Percentiles rank a stretch among this genome's conserved stretches.
phyloP scores from a whole-genome alignment of 164 flowering plant genomes.

The Saururus chinensis region DNA sequence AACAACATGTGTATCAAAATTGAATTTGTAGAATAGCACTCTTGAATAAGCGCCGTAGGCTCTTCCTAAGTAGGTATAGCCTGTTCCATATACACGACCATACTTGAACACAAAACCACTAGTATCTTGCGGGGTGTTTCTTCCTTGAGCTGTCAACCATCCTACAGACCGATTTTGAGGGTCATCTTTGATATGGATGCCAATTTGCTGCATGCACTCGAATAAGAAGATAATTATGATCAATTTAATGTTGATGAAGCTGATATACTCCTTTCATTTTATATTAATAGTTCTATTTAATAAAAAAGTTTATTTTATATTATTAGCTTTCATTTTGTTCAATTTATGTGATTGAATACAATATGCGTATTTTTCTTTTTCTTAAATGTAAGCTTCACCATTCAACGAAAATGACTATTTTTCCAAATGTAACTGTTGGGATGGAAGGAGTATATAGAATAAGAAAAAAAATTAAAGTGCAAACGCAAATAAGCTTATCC shows the following conservation, averaged over 20 bases:
- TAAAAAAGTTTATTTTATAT: too few relatives aligned
- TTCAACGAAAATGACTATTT: too few relatives aligned
- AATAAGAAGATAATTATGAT: neutral
- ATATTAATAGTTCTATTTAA: too few relatives aligned
- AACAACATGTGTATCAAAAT: constrained; percentile 12
- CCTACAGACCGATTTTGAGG: neutral
- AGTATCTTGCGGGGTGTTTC: constrained; percentile 7
- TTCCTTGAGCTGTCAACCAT: constrained; percentile 27
- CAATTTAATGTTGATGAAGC: neutral
- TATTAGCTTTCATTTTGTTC: too few relatives aligned
- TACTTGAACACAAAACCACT: constrained; percentile 28
- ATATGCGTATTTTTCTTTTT: too few relatives aligned
- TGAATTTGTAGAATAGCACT: constrained; percentile 19
- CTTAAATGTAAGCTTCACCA: too few relatives aligned
- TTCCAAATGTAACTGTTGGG: too few relatives aligned
- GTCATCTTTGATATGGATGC: neutral
- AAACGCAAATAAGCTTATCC: too few relatives aligned
- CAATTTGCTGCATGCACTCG: neutral
- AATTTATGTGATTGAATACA: too few relatives aligned
- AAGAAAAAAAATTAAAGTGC: too few relatives aligned
- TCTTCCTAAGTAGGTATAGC: constrained; percentile 21
- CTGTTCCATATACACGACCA: constrained; percentile 20
- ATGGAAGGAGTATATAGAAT: too few relatives aligned
- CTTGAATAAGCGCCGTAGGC: constrained; percentile 21
- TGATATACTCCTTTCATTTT: too few relatives aligned